These are phyloP conservation scores for Plasmodium yoelii DNA, from an alignment of 169 alveolate species.

Conservation along the genomic window DNA sequence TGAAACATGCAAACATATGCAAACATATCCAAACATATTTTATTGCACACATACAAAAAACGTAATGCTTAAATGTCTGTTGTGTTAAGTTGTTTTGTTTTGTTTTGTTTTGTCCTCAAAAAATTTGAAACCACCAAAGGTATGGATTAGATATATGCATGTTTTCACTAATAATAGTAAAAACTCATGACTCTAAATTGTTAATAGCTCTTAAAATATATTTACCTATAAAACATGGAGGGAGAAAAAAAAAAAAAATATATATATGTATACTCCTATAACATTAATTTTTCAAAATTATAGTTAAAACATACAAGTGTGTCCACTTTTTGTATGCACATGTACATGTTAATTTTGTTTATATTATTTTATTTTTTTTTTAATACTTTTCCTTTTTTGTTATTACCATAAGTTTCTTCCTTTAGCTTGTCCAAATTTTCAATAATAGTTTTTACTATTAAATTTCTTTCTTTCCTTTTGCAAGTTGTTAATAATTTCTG, in stretches of 20 bases:
- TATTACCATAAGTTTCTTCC: conserved; percentile 63
- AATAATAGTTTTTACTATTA: conserved; percentile 30
- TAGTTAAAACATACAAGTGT: no score
- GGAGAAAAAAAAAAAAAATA: no score
- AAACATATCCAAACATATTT: no score
- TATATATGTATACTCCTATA: background rate
- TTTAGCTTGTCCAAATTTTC: conserved; percentile 47
- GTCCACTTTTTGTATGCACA: background rate
- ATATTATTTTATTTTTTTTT: background rate
- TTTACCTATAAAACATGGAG: conserved; percentile 19
- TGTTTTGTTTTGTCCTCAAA: no score
- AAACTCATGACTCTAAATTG: conserved; percentile 33
- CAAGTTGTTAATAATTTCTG: conserved; percentile 64
- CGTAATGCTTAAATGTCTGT: no score
- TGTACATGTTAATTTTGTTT: background rate
- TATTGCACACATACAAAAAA: no score
- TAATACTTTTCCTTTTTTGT: background rate
- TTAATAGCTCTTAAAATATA: conserved; percentile 70
- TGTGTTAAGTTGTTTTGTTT: no score
- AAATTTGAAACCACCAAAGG: no score
- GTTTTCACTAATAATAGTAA: background rate
- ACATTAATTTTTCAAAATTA: no score
- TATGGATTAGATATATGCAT: no score
- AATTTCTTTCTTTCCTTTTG: conserved; percentile 33
- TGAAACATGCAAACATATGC: no score